These are phyloP conservation scores for Capsaspora owczarzaki DNA, from an alignment of 78 protist genomes.

Conservation along the genomic window DNA sequence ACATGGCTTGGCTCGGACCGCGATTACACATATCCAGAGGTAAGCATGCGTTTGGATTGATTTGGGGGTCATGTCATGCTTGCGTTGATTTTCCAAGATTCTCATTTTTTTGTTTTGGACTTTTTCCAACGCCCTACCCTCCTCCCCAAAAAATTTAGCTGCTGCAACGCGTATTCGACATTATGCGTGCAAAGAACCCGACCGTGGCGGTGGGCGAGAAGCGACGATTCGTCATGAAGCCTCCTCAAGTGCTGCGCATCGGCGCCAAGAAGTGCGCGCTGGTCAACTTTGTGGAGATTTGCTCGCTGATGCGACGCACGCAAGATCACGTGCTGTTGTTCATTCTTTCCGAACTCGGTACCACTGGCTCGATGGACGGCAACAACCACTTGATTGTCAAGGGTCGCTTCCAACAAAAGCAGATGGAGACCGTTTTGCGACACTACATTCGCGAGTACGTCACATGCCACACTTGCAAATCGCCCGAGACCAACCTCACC, in stretches of 20 bases:
- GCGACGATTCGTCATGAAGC: background rate
- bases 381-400: conserved; percentile 70
- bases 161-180: background rate
- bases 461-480: conserved; percentile 77
- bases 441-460: conserved; percentile 86
- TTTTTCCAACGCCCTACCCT: background rate
- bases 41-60: background rate
- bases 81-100: too few relatives aligned
- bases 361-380: conserved; percentile 87
- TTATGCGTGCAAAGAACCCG: conserved; percentile 5
- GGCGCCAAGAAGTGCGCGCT: conserved; percentile 71
- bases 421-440: conserved; percentile 81
- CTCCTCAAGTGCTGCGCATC: conserved; percentile 53
- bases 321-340: conserved; percentile 76
- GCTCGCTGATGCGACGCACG: conserved; percentile 66
- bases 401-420: conserved; percentile 82
- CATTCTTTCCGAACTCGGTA: conserved; percentile 83
- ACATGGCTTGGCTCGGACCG: conserved; percentile 3
- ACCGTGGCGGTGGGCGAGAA: background rate
- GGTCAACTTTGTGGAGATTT: conserved; percentile 82
- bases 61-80: too few relatives aligned
- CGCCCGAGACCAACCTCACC: conserved; percentile 66
- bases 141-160: background rate
- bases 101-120: background rate
- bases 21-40: background rate